phyloP scores from a whole-genome alignment of 1,139 yeast genomes.

The Taphrina confusa region DNA sequence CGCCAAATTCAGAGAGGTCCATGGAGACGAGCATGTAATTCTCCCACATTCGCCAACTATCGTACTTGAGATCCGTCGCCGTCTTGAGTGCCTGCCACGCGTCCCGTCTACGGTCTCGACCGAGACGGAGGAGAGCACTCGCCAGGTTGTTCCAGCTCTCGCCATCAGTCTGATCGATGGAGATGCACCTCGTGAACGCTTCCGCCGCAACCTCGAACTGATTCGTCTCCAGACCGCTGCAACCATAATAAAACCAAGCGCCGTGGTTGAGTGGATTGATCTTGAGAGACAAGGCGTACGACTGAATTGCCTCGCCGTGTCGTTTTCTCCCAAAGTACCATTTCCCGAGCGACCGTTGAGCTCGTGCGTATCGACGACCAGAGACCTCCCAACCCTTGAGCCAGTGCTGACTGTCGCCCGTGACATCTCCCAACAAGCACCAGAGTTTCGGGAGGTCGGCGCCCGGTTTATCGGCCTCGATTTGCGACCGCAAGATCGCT shows the following conservation, averaged over 20 bases:
- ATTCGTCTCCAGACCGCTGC: slow-evolving; percentile 75
- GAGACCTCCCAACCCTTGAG: slow-evolving; percentile 75
- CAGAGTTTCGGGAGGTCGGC: slow-evolving; percentile 81
- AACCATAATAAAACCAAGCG: slow-evolving; percentile 92
- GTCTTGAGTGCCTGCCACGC: slow-evolving; percentile 41
- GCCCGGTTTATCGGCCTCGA: slow-evolving; percentile 45
- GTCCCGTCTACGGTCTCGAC: slow-evolving; percentile 35
- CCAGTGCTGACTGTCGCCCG: slow-evolving; percentile 77
- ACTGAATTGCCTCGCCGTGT: slow-evolving; percentile 59
- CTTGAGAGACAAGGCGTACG: slow-evolving; percentile 71
- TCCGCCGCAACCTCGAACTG: slow-evolving; percentile 82
- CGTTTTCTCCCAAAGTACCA: slow-evolving; percentile 63
- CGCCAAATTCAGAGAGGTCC: slow-evolving; percentile 81
- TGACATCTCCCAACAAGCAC: slow-evolving; percentile 83
- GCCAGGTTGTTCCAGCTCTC: slow-evolving; percentile 95
- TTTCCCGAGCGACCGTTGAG: slow-evolving; percentile 79
- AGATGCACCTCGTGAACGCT: slow-evolving; percentile 88
- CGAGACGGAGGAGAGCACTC: slow-evolving; percentile 64
- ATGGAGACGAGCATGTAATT: slow-evolving; percentile 82
- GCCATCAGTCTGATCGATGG: slow-evolving; percentile 78
- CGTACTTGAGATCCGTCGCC: slow-evolving; percentile 46
- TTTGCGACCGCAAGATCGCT: slow-evolving; percentile 57
- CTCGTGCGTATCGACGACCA: slow-evolving; percentile 71
- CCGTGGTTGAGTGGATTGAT: slow-evolving; percentile 76
- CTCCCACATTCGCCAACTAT: slow-evolving; percentile 89